Conservation (phyloP, 2,329 filamentous ascomycete genomes). For the Dendryphion nanum region DNA sequence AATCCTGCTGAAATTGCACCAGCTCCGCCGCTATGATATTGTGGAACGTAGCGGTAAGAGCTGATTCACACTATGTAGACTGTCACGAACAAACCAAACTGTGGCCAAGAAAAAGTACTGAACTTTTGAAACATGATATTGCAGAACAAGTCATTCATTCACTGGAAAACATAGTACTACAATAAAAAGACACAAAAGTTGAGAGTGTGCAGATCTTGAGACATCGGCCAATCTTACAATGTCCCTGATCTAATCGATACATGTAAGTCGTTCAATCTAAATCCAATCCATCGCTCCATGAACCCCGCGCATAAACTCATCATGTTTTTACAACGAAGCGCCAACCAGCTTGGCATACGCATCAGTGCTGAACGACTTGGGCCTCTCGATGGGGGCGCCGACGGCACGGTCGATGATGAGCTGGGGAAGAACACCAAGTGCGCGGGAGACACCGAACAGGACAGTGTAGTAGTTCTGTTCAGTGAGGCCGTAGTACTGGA, state of each 20-base stretch:
- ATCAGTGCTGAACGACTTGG: slow-evolving; percentile 98
- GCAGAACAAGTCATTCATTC: slow-evolving; percentile 14
- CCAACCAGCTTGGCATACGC: slow-evolving; percentile 91
- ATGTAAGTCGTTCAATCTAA: slow-evolving; percentile 19
- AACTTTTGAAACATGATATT: slow-evolving; percentile 22
- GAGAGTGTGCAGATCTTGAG: no score
- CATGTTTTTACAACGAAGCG: slow-evolving; percentile 73
- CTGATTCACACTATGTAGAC: no score
- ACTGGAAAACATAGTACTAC: slow-evolving; percentile 28
- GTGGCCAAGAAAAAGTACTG: no score
- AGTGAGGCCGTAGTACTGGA: slow-evolving; percentile 98
- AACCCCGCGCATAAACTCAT: not conserved
- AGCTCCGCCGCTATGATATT: no score
- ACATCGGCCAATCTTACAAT: no score
- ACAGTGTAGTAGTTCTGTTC: slow-evolving; percentile 99
- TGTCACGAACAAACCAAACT: no score
- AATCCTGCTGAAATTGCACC: no score
- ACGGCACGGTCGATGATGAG: slow-evolving; percentile 99
- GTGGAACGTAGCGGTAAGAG: no score
- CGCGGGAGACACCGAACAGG: slow-evolving; percentile 96
- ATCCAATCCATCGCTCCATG: slow-evolving; percentile 3
- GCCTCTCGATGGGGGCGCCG: slow-evolving; percentile 95
- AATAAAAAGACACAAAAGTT: no score
- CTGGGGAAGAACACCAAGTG: slow-evolving; percentile 97
- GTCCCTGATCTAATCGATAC: slow-evolving; percentile 35